Percentiles rank a stretch among this genome's conserved stretches.
Conservation (phyloP, 768 basidiomycete species). For the Psilocybe azurescens region DNA sequence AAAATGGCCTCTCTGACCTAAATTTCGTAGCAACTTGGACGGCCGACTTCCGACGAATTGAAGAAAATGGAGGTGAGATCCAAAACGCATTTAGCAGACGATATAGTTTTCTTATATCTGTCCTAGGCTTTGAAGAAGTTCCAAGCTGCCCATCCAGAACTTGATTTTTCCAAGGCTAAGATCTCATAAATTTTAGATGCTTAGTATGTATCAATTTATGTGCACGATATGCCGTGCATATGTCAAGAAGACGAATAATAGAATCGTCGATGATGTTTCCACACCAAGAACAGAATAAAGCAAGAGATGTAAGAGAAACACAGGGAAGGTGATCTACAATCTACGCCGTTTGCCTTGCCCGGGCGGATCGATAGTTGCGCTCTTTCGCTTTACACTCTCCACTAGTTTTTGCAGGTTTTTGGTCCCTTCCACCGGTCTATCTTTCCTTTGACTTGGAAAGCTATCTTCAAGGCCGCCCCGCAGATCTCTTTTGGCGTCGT, state of each 20-base stretch:
- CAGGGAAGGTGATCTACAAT: constrained; percentile 23
- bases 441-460: constrained; percentile 16
- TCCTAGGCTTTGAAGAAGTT: constrained; percentile 84
- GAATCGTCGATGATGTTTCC: background rate
- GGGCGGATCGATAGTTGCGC: constrained; percentile 32
- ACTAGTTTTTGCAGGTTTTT: constrained; percentile 70
- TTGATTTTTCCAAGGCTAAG: constrained; percentile 94
- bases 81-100: background rate
- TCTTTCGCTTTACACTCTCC: constrained; percentile 88
- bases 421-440: constrained; percentile 17
- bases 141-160: constrained; percentile 88
- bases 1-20: constrained; percentile 3
- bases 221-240: background rate
- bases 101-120: constrained; percentile 8
- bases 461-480: constrained; percentile 21
- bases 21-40: constrained; percentile 81
- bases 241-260: background rate
- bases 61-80: constrained; percentile 84
- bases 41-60: constrained; percentile 92
- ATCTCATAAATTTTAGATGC: constrained; percentile 57
- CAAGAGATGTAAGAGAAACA: background rate
- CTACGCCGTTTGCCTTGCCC: constrained; percentile 47
- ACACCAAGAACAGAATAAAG: background rate
- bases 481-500: constrained; percentile 56
- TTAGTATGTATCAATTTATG: background rate